These are phyloP conservation scores for Arthroderma sp. DNA, from an alignment of 2,329 filamentous ascomycete species.

Conservation along the genomic window DNA sequence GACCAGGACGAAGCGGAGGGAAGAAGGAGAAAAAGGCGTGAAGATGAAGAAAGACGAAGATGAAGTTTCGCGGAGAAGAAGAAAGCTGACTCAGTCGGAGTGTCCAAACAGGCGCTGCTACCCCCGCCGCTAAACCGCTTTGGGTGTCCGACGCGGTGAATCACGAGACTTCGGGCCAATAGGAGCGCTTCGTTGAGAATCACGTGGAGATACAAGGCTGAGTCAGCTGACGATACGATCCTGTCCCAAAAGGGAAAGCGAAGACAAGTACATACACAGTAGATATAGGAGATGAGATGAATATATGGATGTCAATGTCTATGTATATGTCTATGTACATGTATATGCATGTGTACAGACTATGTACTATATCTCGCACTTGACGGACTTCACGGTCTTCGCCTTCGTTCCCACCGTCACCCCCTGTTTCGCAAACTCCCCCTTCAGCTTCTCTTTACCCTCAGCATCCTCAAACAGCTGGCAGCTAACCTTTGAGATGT, in stretches of 20 bases:
- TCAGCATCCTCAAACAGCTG: slow-evolving; percentile 6
- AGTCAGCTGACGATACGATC: no score
- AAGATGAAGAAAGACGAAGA: not conserved
- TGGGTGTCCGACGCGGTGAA: slow-evolving; percentile 9
- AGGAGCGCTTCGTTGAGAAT: not conserved
- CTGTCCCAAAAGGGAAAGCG: no score
- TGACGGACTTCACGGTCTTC: slow-evolving; percentile 2
- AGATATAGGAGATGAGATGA: not conserved
- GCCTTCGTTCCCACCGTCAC: slow-evolving; percentile 1
- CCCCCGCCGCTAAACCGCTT: slow-evolving; percentile 6
- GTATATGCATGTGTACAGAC: not conserved
- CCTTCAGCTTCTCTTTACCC: slow-evolving; percentile 4
- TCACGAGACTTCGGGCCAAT: not conserved
- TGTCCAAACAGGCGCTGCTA: slow-evolving; percentile 4
- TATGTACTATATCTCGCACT: not conserved
- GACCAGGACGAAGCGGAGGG: no score
- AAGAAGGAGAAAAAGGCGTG: not conserved
- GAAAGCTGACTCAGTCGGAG: slow-evolving; percentile 2
- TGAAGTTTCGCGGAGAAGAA: not conserved
- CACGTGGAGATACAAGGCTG: no score
- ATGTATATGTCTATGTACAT: not conserved
- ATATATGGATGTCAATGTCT: not conserved
- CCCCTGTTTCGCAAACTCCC: slow-evolving; percentile 1
- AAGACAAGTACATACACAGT: no score
- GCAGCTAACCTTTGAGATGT: slow-evolving; percentile 1